Evolutionary conservation across 2,329 filamentous ascomycete genomes (phyloP), one percentile per base, ranked within the genome.

Genomic region (Dactylonectria macrodidyma): DNA sequence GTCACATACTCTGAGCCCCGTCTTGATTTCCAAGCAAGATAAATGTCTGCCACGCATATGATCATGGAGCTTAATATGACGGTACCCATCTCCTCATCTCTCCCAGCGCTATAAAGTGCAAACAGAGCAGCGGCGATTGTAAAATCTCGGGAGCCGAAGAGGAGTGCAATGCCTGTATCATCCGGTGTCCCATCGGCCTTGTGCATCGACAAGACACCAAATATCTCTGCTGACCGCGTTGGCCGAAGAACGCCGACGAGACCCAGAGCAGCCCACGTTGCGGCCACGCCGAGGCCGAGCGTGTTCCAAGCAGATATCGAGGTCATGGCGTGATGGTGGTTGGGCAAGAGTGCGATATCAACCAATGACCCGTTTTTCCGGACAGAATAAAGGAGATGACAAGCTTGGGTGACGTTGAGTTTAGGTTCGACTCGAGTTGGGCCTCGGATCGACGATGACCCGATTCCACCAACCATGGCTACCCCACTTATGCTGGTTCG

Each of bases 281-380:
- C 55, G 7, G 71, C 72, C 3, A 73, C 70, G n/a, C 71, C 68
- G 3, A 74, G 59, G 3, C 72, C 72, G 11, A 73, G 66, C 0
- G 64, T 41, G 52, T 68, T 73, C 71, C 71, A 74, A 5, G 72
- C 69, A 3, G 69, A 58, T 19, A 69, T 16, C 5, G 24, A 34
- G 16, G 34, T 19, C 65, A 65, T 67, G 7, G 9, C 44, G 19
- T 26, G 19, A 26, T 26, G 16, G n/a, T n/a, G 16, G n/a, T n/a
- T 30, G 19, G 10, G 12, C 12, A 16, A 11, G 24, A 30, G 26
- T 30, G 4, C 26, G 26, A 30, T 30, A 30, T 30, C 26, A 8
- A 8, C n/a, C 8, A 19, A 44, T 44, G 16, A n/a, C 8, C 16
- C 5, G 6, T 8, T 44, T 44, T 7, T 7, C 16, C n/a, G 41